Evolutionary conservation across 1,284 basidiomycete genomes (phyloP), one percentile per base, ranked within the genome.

Genomic region (Sporisorium reilianum): DNA sequence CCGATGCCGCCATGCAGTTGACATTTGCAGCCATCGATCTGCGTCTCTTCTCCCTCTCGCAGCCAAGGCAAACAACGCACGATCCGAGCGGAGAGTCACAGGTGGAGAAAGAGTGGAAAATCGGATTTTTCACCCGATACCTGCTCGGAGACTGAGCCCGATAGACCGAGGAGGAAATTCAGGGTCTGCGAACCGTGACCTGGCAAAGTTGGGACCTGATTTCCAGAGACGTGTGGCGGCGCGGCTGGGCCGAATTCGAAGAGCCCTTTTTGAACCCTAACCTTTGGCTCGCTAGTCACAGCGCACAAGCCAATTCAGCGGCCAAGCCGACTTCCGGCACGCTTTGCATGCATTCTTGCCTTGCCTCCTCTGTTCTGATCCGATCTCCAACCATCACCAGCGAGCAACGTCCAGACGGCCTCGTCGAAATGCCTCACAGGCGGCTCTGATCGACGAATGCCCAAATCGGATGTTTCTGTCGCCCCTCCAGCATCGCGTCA

Each of bases 1-100:
- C 38, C 58, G 50, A 60, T 60, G 58, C 50, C 34, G 58, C 58
- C 50, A 28, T 60, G 58, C 58, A 60, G 58, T 38, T 4, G 18
- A 10, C 26, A 14, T n/a, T 22, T 44, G 54, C 55, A 46, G 22
- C 46, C 49, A 55, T 55, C 61, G 62, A 64, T 64, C 62, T 57
- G 55, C 50, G 25, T 5, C 10, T 14, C 23, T 25, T 32, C 30
- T 22, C 32, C 12, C 11, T n/a, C n/a, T 34, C 34, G 34, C 36
- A 38, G 36, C 36, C 18, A 38, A 38, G 36, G n/a, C n/a, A n/a
- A n/a, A n/a, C 28, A 20, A 38, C 14, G 36, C 36, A 38, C 36
- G 36, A 38, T 38, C 36, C 18, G 38, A 41, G n/a, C 38, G 38
- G n/a, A n/a, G n/a, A n/a, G n/a, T n/a, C n/a, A n/a, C n/a, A n/a